Conservation (phyloP, 768 basidiomycete species). For the Clavaria fumosa region DNA sequence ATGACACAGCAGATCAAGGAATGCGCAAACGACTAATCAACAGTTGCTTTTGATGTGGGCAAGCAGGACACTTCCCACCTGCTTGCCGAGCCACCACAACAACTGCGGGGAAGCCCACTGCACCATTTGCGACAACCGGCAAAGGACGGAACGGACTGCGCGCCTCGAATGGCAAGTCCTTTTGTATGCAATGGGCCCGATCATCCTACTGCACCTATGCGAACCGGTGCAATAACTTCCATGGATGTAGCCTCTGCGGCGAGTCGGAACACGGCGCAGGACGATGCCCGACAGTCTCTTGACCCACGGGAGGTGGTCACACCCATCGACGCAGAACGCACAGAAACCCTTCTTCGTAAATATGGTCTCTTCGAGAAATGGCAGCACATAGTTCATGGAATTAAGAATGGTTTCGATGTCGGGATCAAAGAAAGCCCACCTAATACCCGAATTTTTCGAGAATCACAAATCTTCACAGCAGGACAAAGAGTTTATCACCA, state of each 20-base stretch:
- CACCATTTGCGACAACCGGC: constrained; percentile 7
- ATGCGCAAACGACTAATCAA: neutral
- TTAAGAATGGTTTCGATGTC: constrained; percentile 23
- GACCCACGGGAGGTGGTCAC: constrained; percentile 21
- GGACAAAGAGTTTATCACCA: constrained; percentile 17
- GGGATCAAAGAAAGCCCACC: constrained; percentile 13
- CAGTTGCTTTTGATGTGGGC: constrained; percentile 18
- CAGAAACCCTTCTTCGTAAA: constrained; percentile 9
- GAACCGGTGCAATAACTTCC: constrained; percentile 12
- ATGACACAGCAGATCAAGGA: neutral
- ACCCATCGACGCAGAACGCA: constrained; percentile 14
- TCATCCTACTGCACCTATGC: constrained; percentile 10
- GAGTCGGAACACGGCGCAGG: constrained; percentile 16
- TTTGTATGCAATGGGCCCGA: constrained; percentile 17
- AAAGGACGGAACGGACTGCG: constrained; percentile 13
- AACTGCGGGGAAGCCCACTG: constrained; percentile 12
- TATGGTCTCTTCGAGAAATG: constrained; percentile 11
- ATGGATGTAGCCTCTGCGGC: constrained; percentile 20
- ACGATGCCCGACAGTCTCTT: constrained; percentile 12
- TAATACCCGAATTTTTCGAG: constrained; percentile 15
- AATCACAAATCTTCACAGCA: constrained; percentile 21
- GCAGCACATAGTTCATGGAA: no score
- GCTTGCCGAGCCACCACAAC: constrained; percentile 12
- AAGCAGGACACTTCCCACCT: constrained; percentile 13
- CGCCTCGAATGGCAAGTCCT: constrained; percentile 11